A percentile compares a stretch with the other conserved stretches of the same genome.
These are phyloP conservation scores for Lathyrus aphaca DNA, from an alignment of 306 rosid species.

Conservation along the genomic window DNA sequence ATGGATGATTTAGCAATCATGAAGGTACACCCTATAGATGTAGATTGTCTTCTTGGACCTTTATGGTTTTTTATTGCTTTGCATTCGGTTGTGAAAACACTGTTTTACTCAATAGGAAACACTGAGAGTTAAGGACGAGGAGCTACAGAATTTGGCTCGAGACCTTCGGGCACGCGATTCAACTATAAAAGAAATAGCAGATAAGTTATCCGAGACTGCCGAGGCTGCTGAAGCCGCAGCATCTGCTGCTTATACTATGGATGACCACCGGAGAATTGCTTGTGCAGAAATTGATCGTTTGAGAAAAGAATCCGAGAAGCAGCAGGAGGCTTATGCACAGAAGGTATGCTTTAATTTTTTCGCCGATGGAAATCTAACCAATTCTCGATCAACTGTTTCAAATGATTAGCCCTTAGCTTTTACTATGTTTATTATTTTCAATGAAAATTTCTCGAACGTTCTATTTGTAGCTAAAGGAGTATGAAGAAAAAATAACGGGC, in stretches of 20 bases:
- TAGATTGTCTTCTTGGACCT: conserved; percentile 18
- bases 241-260: conserved; percentile 90
- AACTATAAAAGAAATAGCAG: conserved; percentile 91
- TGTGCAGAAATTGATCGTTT: conserved; percentile 79
- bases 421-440: conserved; percentile 19
- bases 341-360: conserved; percentile 48
- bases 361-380: neutral
- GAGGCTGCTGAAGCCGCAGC: conserved; percentile 99
- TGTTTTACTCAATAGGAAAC: conserved; percentile 69
- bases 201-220: conserved; percentile 92
- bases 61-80: conserved; percentile 33
- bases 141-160: conserved; percentile 87
- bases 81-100: conserved; percentile 32
- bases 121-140: conserved; percentile 91
- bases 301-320: conserved; percentile 62
- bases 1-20: conserved; percentile 94
- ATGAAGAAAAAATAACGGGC: conserved; percentile 54
- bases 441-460: conserved; percentile 18
- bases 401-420: conserved; percentile 10
- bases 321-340: conserved; percentile 55
- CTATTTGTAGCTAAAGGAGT: conserved; percentile 66
- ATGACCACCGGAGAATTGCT: conserved; percentile 82
- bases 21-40: conserved; percentile 65
- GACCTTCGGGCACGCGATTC: conserved; percentile 94
- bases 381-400: conserved; percentile 1